Percentiles rank a stretch among this genome's conserved stretches.
These are phyloP conservation scores for Atalantia buxifolia DNA, from an alignment of 345 rosid species.

Conservation along the genomic window DNA sequence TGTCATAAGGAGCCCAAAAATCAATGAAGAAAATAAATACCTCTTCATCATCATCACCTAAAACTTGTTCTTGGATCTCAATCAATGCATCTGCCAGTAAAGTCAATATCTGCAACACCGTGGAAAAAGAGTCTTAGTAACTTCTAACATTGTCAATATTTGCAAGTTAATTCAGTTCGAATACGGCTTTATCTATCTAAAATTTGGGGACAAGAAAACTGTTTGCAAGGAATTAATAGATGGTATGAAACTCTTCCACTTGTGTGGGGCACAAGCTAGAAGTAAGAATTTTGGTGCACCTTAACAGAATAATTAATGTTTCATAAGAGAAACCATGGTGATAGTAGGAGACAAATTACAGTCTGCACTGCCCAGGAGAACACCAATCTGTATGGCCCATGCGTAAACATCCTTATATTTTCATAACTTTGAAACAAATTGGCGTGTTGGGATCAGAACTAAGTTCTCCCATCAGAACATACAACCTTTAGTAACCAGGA, in stretches of 20 bases:
- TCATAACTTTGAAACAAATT: background rate
- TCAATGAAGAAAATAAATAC: conserved; percentile 27
- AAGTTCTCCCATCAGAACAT: background rate
- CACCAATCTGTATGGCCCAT: background rate
- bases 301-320: background rate
- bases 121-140: background rate
- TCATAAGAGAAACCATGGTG: background rate
- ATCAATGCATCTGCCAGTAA: conserved; percentile 69
- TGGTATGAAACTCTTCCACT: background rate
- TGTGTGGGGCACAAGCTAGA: background rate
- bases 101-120: conserved; percentile 60
- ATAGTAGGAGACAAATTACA: background rate
- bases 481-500: background rate
- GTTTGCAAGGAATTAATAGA: background rate
- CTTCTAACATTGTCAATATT: background rate
- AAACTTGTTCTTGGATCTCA: conserved; percentile 82
- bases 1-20: conserved; percentile 1
- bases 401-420: background rate
- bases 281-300: background rate
- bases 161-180: background rate
- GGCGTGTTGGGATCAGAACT: background rate
- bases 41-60: conserved; percentile 52
- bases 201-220: background rate
- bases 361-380: background rate
- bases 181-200: background rate